These are phyloP conservation scores for Daedalea quercina DNA, from an alignment of 768 basidiomycete species.

Conservation along the genomic window DNA sequence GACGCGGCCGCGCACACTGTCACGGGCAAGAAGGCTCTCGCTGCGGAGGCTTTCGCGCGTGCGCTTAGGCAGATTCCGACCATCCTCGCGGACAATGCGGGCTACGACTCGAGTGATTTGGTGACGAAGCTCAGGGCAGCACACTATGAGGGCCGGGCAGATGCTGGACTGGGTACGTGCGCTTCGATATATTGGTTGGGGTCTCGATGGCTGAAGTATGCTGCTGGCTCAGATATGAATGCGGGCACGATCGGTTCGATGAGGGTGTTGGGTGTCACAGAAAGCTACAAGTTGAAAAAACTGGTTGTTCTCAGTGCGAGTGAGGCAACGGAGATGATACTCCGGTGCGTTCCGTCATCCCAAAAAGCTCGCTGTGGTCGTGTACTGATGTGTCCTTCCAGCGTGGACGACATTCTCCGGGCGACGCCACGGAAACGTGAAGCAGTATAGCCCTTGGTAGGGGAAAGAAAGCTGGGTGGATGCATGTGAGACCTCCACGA, in stretches of 20 bases:
- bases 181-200: background rate
- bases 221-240: constrained; percentile 68
- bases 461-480: too few relatives aligned
- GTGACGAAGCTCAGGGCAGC: constrained; percentile 86
- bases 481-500: too few relatives aligned
- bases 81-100: constrained; percentile 95
- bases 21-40: constrained; percentile 93
- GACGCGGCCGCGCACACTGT: constrained; percentile 82
- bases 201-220: background rate
- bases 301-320: constrained; percentile 93
- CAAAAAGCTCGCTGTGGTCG: constrained; percentile 2
- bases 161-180: constrained; percentile 80
- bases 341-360: constrained; percentile 50
- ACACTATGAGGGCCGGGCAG: constrained; percentile 82
- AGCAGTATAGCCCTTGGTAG: too few relatives aligned
- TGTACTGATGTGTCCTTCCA: constrained; percentile 21
- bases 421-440: constrained; percentile 83
- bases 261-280: constrained; percentile 82
- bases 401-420: constrained; percentile 89
- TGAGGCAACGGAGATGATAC: constrained; percentile 98
- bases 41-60: constrained; percentile 84
- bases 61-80: constrained; percentile 94
- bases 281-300: constrained; percentile 95
- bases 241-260: constrained; percentile 81
- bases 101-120: constrained; percentile 95